Conservation (phyloP, 108 stramenopile species). For the Pseudonitzschia multiseries region DNA sequence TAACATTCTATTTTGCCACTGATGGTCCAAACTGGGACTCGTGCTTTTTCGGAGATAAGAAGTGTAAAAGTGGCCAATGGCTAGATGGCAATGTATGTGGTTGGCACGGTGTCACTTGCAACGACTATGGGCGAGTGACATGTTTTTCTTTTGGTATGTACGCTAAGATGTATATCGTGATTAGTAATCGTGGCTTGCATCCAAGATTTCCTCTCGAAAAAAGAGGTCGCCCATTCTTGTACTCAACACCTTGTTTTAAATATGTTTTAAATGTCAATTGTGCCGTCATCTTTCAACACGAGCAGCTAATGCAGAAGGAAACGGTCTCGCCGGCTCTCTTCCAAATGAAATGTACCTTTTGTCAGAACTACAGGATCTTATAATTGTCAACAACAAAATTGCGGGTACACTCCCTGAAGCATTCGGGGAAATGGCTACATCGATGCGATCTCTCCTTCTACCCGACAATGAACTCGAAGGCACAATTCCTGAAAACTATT, state of each 20-base stretch:
- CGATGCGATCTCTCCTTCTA: slow-evolving; percentile 6
- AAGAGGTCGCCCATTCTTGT: background rate
- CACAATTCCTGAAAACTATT: slow-evolving; percentile 10
- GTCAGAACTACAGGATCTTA: slow-evolving; percentile 1
- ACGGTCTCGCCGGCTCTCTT: slow-evolving; percentile 23
- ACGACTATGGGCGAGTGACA: slow-evolving; percentile 21
- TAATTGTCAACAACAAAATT: slow-evolving; percentile 22
- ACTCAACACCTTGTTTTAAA: background rate
- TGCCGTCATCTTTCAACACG: background rate
- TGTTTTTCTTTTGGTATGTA: slow-evolving; percentile 31
- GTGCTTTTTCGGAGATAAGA: slow-evolving; percentile 24
- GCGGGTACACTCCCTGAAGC: slow-evolving; percentile 44
- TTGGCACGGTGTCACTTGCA: slow-evolving; percentile 30
- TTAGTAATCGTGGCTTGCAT: too few relatives aligned
- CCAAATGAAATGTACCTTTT: slow-evolving; percentile 19
- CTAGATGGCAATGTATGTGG: slow-evolving; percentile 27
- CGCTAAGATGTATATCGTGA: background rate
- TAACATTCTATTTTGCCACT: slow-evolving; percentile 34
- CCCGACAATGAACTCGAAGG: slow-evolving; percentile 2
- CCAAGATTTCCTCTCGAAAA: background rate
- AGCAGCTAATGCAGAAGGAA: background rate
- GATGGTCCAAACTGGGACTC: slow-evolving; percentile 27
- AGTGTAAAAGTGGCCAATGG: slow-evolving; percentile 25
- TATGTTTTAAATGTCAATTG: background rate
- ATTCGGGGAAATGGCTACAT: slow-evolving; percentile 20